phyloP scores from a whole-genome alignment of 495 filamentous ascomycete genomes.

The Penicillium paradoxum region DNA sequence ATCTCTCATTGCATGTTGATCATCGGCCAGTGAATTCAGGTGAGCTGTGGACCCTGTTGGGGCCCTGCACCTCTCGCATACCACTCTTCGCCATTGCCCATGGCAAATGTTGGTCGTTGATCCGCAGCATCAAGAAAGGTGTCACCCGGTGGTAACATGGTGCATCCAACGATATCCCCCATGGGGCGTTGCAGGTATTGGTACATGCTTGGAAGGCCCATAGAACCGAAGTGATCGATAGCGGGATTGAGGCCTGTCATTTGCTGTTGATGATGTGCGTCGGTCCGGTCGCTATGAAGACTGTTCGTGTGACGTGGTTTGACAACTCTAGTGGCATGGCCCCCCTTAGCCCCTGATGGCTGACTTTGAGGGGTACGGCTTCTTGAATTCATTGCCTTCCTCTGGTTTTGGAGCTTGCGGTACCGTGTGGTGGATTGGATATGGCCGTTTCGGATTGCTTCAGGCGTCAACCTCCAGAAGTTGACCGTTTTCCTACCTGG shows the following conservation, averaged over 20 bases:
- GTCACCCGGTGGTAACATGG: constrained; percentile 18
- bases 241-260: neutral
- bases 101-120: constrained; percentile 14
- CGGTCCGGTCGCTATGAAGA: constrained; percentile 14
- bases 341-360: constrained; percentile 52
- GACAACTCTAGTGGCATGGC: constrained; percentile 40
- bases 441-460: constrained; percentile 55
- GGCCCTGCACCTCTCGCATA: neutral
- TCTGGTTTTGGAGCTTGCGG: constrained; percentile 46
- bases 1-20: too few species aligned
- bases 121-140: constrained; percentile 24
- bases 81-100: constrained; percentile 20
- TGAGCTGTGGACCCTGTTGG: constrained; percentile 16
- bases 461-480: constrained; percentile 62
- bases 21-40: constrained; percentile 17
- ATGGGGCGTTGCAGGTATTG: constrained; percentile 16
- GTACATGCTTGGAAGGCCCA: constrained; percentile 7
- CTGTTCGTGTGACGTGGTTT: neutral
- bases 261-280: constrained; percentile 3
- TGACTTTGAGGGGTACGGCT: constrained; percentile 46
- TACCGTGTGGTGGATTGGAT: constrained; percentile 75
- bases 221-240: neutral
- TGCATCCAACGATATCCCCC: constrained; percentile 24
- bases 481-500: constrained; percentile 56
- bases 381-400: constrained; percentile 40